Conservation (phyloP, 192 early-diverging fungal species). For the Coemansia sp. region DNA sequence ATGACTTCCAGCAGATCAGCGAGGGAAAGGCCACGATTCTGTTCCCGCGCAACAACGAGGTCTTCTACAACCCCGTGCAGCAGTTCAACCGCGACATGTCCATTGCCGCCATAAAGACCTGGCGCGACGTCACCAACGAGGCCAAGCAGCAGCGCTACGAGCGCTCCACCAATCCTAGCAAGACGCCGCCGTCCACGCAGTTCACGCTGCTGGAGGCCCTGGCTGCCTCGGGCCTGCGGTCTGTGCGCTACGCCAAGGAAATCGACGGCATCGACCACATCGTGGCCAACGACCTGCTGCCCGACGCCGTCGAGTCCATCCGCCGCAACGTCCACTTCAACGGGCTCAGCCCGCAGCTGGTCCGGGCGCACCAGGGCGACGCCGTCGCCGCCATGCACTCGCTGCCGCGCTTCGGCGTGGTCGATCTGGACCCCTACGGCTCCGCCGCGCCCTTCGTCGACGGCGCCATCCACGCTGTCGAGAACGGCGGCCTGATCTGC, state of each 20-base stretch:
- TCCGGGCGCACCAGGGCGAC: constrained; percentile 81
- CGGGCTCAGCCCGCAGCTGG: constrained; percentile 64
- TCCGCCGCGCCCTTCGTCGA: constrained; percentile 94
- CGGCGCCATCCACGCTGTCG: constrained; percentile 87
- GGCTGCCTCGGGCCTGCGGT: constrained; percentile 89
- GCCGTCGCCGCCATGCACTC: constrained; percentile 75
- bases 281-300: constrained; percentile 87
- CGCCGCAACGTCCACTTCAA: constrained; percentile 83
- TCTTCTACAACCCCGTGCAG: constrained; percentile 99
- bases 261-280: constrained; percentile 76
- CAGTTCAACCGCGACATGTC: constrained; percentile 98
- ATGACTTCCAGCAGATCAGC: constrained; percentile 62
- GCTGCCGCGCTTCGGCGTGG: constrained; percentile 73
- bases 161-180: constrained; percentile 55
- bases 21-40: constrained; percentile 82
- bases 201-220: constrained; percentile 87
- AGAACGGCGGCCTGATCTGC: constrained; percentile 89
- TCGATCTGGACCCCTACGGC: constrained; percentile 97
- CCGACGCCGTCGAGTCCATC: constrained; percentile 88
- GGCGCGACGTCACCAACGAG: constrained; percentile 74
- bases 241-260: constrained; percentile 96
- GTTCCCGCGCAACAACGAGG: constrained; percentile 81
- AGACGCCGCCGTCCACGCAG: constrained; percentile 20
- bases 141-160: constrained; percentile 58
- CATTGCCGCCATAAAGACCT: constrained; percentile 91